Evolutionary conservation across 139 green algal species (phyloP), one percentile per base, ranked within the genome.

Genomic region (Tetradesmus obliquus): DNA sequence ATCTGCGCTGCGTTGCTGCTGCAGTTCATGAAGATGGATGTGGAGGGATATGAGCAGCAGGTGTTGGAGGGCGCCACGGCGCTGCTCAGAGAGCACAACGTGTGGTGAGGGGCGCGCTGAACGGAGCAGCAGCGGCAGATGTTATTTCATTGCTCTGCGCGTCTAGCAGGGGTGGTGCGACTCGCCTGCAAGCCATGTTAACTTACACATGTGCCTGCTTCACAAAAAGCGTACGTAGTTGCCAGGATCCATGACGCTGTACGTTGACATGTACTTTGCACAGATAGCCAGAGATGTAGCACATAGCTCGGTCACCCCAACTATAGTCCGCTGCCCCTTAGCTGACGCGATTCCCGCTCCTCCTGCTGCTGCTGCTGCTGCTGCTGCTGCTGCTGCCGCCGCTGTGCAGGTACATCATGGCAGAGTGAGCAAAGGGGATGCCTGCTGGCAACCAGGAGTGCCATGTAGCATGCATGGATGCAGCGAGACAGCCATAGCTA

Each of bases 1-100:
- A 6, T n/a, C 17, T n/a, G n/a, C 3, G 17, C 5, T 24, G 66
- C 12, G 4, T 20, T 84, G 79, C 15, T 84, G 79, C 45, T 54
- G 22, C 62, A 92, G 62, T 54, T 94, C 1, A 83, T 94, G 66
- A 94, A 94, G 88, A 88, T 94, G 9, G 92, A 94, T 74, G 88
- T 94, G 22, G 88, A 92, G 74, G 92, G 92, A 17, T 92, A 86
- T 62, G 92, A 94, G 81, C 15, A 57, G 4, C 58, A 91, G 2
- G 92, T 92, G 84, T 57, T 94, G 12, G 74, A 90, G 51, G 92
- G 92, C 5, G 92, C 92, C 8, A n/a, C 19, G 5, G 24, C 32
- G 1, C 76, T 90, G 84, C 84, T 93, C 9, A 3, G 54, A 20
- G 51, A 79, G 7, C 82, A 88, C 80, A 91, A 91, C 79, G 87